phyloP scores from a whole-genome alignment of 2,329 filamentous ascomycete genomes.

The Colletotrichum sojae region DNA sequence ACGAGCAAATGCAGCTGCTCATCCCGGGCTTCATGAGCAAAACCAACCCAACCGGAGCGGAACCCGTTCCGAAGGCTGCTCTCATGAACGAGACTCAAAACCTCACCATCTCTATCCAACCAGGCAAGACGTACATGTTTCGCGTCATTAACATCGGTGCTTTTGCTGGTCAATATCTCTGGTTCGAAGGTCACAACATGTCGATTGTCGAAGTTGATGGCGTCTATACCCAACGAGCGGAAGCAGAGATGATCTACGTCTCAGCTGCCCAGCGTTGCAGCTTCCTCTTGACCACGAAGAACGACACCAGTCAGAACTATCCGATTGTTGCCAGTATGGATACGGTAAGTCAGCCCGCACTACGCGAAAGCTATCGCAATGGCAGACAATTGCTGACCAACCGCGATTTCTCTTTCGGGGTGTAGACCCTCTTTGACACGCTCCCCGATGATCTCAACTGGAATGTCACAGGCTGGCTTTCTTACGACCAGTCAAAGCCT shows the following conservation, averaged over 20 bases:
- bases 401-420: not conserved
- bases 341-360: slow-evolving; percentile 58
- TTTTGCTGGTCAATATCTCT: slow-evolving; percentile 77
- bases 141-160: slow-evolving; percentile 81
- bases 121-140: slow-evolving; percentile 80
- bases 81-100: slow-evolving; percentile 81
- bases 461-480: slow-evolving; percentile 76
- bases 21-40: slow-evolving; percentile 66
- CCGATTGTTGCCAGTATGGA: slow-evolving; percentile 80
- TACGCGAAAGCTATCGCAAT: too few relatives aligned
- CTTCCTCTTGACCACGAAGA: slow-evolving; percentile 74
- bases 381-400: not conserved
- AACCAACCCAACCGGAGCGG: slow-evolving; percentile 69
- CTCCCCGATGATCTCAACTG: slow-evolving; percentile 78
- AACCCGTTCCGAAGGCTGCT: slow-evolving; percentile 77
- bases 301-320: slow-evolving; percentile 74
- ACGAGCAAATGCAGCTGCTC: slow-evolving; percentile 67
- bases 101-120: slow-evolving; percentile 70
- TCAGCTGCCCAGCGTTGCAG: slow-evolving; percentile 77
- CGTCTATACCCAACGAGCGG: slow-evolving; percentile 73
- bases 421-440: slow-evolving; percentile 72
- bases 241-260: slow-evolving; percentile 76
- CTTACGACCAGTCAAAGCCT: slow-evolving; percentile 64
- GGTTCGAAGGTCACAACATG: slow-evolving; percentile 78
- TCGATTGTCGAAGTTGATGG: slow-evolving; percentile 82